Percentiles rank a stretch among this genome's conserved stretches.
These are phyloP conservation scores for Thelephora terrestris DNA, from an alignment of 1,284 basidiomycete genomes.

Conservation along the genomic window DNA sequence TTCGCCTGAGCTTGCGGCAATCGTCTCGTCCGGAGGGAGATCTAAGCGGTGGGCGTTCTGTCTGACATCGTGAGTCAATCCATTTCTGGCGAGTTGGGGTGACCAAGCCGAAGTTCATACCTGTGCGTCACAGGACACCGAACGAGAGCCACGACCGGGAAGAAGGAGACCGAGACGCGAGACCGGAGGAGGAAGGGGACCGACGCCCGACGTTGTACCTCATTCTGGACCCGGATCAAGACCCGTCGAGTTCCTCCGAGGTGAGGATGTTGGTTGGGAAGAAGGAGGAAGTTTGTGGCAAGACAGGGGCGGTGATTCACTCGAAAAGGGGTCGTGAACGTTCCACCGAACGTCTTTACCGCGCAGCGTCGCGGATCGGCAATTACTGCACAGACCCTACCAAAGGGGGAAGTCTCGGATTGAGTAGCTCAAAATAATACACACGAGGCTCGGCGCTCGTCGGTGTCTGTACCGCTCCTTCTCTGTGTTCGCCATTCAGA, in stretches of 20 bases:
- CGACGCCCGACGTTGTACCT: not conserved
- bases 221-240: not conserved
- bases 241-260: not conserved
- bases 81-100: not conserved
- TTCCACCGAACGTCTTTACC: no score
- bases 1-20: not conserved
- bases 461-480: no score
- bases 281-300: not conserved
- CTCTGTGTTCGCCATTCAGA: no score
- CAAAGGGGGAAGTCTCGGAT: no score
- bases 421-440: no score
- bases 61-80: not conserved
- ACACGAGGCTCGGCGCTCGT: no score
- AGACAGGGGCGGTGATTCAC: not conserved
- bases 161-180: no score
- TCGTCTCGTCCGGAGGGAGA: not conserved
- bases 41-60: slow-evolving; percentile 1
- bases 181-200: no score
- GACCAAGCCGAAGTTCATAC: not conserved
- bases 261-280: not conserved
- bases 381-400: no score
- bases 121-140: not conserved
- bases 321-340: no score
- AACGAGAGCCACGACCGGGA: no score
- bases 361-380: no score